Base-by-base conservation (phyloP, 2,329 filamentous ascomycete species). In the Zymoseptoria tritici region DNA sequence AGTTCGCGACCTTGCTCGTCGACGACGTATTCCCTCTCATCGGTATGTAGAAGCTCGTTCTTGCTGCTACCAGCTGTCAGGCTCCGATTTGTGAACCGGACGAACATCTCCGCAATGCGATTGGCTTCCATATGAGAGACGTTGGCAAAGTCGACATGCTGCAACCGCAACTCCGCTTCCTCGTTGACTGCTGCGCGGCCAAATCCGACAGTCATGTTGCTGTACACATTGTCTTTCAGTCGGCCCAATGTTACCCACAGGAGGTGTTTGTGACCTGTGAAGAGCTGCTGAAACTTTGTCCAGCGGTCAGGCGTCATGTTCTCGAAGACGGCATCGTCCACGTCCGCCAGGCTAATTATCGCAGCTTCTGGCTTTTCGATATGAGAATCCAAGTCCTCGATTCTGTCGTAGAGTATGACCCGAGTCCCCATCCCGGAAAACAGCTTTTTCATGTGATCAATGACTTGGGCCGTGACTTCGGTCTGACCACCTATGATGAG, bases 191-290 rank as follows among this genome's bases (percentile, higher is more conserved):
- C 26, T 24, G 57, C 54, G 3, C 70, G 66, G 2, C 59, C 57
- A 13, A 69, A 57, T 4, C 66, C 70, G 4, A 70, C 51, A n/a
- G 57, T 61, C 57, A 66, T 66, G 58, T 62, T 66, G 36, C 49
- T 50, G 49, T 50, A 50, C 8, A 50, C 3, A n/a, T 7, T 22
- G 21, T 50, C 49, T 6, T 50, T 50, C n/a, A 50, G 2, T 2
- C 49, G 49, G 8, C 49, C 49, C n/a, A 19, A 3, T 22, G 51
- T 52, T 24, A 50, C 16, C 49, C 49, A 50, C 4, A 50, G 49
- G 21, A 50, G n/a, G 2, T 19, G 21, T 9, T 50, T 50, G 49
- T 50, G 49, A 19, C 49, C 49, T 2, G 6, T 3, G 49, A 50
- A 50, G 9, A 50, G 49, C 49, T 50, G 49, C 49, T 50, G 49